Base-by-base conservation (phyloP, 2,329 filamentous ascomycete species). In the Fusarium lateritium region DNA sequence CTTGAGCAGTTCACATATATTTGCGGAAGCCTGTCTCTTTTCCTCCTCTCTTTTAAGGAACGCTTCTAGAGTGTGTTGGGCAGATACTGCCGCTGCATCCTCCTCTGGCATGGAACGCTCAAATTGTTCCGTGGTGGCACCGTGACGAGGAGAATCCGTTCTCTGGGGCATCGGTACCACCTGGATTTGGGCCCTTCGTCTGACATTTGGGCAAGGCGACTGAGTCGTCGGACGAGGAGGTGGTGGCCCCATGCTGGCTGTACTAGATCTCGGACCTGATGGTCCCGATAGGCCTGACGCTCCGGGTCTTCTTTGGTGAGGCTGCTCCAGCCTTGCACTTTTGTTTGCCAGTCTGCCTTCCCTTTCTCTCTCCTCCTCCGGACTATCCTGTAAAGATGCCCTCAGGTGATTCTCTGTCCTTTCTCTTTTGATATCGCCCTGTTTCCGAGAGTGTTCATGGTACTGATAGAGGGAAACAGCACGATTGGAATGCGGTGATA, bases 1-100 rank as follows among this genome's bases (percentile, higher is more conserved):
- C 38, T 61, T 61, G 7, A 61, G 44, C 28, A 26, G 50, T 8
- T 43, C 34, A 7, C 42, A 36, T 10, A 55, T 60, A 14, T 55
- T 15, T 4, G 44, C 50, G 4, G 49, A 44, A 15, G 24, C 52
- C 31, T 45, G 28, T 28, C 49, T n/a, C 28, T 28, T 49, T 31
- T 61, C 57, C 10, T 31, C 36, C 4, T 61, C 57, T 13, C 33
- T 55, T 7, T n/a, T 17, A 5, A 39, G 17, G 36, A 39, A 39
- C 6, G 36, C 36, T 11, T 39, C 36, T 6, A 39, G n/a, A 3
- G 7, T 39, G 36, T 19, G 7, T 6, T 19, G 36, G 6, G 36
- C 36, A 11, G 36, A 39, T 39, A 19, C n/a, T 19, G 17, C 36
- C 11, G 36, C 36, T 10, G 17, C 36, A 19, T 39, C 17, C 4